A percentile compares a stretch with the other conserved stretches of the same genome.
phyloP scores from a whole-genome alignment of 177 flowering plant genomes.

The Telopea speciosissima region DNA sequence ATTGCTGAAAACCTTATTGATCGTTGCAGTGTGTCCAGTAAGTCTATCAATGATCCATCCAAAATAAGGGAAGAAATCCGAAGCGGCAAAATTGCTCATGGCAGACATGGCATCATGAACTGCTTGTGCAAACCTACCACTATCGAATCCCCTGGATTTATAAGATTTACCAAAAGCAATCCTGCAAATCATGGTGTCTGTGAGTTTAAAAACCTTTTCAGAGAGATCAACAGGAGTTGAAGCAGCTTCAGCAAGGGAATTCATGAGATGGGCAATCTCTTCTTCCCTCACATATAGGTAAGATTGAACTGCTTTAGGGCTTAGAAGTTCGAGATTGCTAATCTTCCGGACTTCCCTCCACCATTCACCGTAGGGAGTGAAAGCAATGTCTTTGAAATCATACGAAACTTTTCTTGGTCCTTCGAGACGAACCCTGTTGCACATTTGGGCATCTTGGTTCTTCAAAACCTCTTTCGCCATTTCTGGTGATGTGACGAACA shows the following conservation, averaged over 20 bases:
- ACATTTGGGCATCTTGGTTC: too few species aligned
- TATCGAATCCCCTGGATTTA: background rate
- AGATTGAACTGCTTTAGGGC: too few species aligned
- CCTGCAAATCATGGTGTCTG: background rate
- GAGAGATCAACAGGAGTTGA: background rate
- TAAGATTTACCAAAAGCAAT: slow-evolving; percentile 5
- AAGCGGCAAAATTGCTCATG: background rate
- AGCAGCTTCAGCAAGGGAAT: background rate
- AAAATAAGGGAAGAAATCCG: slow-evolving; percentile 1
- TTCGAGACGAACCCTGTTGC: too few species aligned
- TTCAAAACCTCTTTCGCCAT: too few species aligned
- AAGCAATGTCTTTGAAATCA: too few species aligned
- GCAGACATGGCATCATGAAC: background rate
- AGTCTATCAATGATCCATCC: slow-evolving; percentile 7
- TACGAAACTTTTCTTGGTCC: too few species aligned
- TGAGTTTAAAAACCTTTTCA: slow-evolving; percentile 2
- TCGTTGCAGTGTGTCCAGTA: background rate
- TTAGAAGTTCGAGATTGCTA: too few species aligned
- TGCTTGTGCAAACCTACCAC: background rate
- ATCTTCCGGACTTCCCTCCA: too few species aligned
- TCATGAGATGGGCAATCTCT: background rate
- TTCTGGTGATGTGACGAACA: too few species aligned
- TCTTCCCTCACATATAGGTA: too few species aligned
- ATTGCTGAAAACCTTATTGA: too few species aligned
- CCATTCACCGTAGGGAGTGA: too few species aligned